Evolutionary conservation across 768 basidiomycete species (phyloP), one percentile per base, ranked within the genome.

Genomic region (Saitozyma sp.): DNA sequence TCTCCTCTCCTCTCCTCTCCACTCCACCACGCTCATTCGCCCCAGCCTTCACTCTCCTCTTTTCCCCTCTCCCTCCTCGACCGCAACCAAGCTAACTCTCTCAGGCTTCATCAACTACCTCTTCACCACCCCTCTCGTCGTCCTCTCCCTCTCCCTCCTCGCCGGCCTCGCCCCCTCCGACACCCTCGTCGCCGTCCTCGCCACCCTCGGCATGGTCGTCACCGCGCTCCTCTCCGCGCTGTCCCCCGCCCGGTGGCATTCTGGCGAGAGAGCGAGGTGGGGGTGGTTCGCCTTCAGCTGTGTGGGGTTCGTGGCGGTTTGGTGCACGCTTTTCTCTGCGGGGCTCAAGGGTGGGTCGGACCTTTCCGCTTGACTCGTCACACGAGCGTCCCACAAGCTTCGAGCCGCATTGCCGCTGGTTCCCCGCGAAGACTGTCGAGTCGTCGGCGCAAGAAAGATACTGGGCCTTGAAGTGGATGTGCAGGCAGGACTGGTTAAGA

Each of bases 111-210:
- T 75, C 46, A 69, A 75, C 62, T 77, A 73, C 73, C 67, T 77
- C 40, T 69, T 79, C 66, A 77, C 78, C 45, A 77, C 76, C 10
- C 78, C 78, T 13, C 68, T 79, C 17, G 63, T 77, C 51, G 59
- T 79, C 20, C 58, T 79, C 54, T 75, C 73, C 19, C 70, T 79
- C 54, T 66, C 67, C n/a, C 62, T 77, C 54, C 67, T 79, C 38
- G 71, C 76, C 11, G 78, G 78, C 41, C 64, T 79, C 17, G 73
- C 74, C 29, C 67, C 67, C n/a, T 64, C 69, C n/a, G 66, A 60
- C 42, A 76, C 70, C 58, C 48, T 73, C 53, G 45, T 68, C 40
- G 61, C 70, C 58, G 64, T 79, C 57, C 37, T 69, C 49, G 65
- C 67, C 29, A 74, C 73, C 58, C 54, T 77, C 19, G 67, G 69